Evolutionary conservation across 1,284 basidiomycete species (phyloP).

Genomic region (Tilletia indica): DNA sequence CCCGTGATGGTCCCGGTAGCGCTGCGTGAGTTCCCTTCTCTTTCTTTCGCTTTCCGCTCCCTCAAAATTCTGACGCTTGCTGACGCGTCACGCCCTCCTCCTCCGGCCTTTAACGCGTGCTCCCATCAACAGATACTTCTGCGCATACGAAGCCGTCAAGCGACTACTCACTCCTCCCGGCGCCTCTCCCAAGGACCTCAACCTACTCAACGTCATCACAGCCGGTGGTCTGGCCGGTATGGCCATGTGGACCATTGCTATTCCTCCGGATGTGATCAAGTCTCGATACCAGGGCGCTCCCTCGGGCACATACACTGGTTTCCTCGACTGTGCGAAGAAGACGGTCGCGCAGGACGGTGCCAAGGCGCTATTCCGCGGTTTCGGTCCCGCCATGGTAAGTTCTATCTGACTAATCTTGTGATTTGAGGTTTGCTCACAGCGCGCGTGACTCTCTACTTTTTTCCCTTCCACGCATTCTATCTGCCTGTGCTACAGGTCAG

Average conservation of each 20-base stretch:
- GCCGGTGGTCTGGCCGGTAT: slow-evolving; percentile 94
- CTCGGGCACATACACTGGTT: slow-evolving; percentile 87
- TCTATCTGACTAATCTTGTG: slow-evolving; percentile 10
- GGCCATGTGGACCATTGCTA: slow-evolving; percentile 68
- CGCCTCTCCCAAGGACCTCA: slow-evolving; percentile 74
- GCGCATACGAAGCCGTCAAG: slow-evolving; percentile 92
- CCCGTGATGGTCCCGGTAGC: slow-evolving; percentile 90
- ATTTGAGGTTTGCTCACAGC: no score
- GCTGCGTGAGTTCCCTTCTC: slow-evolving; percentile 71
- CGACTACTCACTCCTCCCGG: slow-evolving; percentile 72
- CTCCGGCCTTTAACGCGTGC: no score
- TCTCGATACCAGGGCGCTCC: slow-evolving; percentile 96
- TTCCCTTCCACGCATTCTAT: background rate
- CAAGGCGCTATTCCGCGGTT: slow-evolving; percentile 89
- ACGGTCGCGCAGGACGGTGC: slow-evolving; percentile 89
- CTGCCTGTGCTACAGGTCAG: background rate
- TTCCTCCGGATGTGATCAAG: slow-evolving; percentile 65
- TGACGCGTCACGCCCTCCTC: background rate
- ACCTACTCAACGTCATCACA: slow-evolving; percentile 81
- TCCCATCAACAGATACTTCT: slow-evolving; percentile 74
- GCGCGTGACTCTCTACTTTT: slow-evolving; percentile 55
- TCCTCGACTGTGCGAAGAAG: slow-evolving; percentile 88
- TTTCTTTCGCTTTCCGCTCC: background rate
- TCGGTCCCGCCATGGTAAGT: slow-evolving; percentile 80
- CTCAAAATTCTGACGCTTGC: background rate